Evolutionary conservation across 1,139 yeast species (phyloP), one percentile per base, ranked within the genome.

Genomic region (Suhomyces chickasaworum): DNA sequence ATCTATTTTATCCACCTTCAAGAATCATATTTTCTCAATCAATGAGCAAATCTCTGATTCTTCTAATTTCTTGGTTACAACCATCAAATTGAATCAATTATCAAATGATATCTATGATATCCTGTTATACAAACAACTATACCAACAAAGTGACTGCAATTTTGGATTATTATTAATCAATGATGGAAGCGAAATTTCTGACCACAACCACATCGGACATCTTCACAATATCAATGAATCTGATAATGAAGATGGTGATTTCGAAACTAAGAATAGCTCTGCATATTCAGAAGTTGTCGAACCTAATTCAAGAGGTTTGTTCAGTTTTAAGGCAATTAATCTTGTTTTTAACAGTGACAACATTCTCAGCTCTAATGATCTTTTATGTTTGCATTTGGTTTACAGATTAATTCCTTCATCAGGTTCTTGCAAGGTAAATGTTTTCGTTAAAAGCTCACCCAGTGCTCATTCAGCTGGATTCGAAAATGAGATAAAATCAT

Each of bases 1-100:
- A 52, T 77, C 83, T 4, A 67, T 80, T 15, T 73, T 79, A 47
- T 72, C 84, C 1, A 69, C 84, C 1, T 69, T 57, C 38, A 63
- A 59, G 41, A 68, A 67, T 42, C 64, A 64, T 39, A 52, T 65
- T 7, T 54, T 62, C 23, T 51, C 68, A 10, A 60, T 70, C 31
- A 69, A 66, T 49, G 72, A 68, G 41, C 70, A 66, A 48, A 53
- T 69, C 8, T 37, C 63, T 6, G 59, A 60, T 21, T 41, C 56
- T 2, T 55, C 65, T 5, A 60, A 66, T 42, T 60, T 70, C 9
- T 54, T 69, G 31, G 43, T 69, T 17, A 56, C 69, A 0, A 56
- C 68, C 34, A 55, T 59, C 23, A 62, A 59, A 43, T 48, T 64
- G 35, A 52, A 50, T 51, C 61, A 57, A 43, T 53, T 55, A 25